phyloP scores from a whole-genome alignment of 805 yeast genomes.

The Kluyveromyces nonfermentans region DNA sequence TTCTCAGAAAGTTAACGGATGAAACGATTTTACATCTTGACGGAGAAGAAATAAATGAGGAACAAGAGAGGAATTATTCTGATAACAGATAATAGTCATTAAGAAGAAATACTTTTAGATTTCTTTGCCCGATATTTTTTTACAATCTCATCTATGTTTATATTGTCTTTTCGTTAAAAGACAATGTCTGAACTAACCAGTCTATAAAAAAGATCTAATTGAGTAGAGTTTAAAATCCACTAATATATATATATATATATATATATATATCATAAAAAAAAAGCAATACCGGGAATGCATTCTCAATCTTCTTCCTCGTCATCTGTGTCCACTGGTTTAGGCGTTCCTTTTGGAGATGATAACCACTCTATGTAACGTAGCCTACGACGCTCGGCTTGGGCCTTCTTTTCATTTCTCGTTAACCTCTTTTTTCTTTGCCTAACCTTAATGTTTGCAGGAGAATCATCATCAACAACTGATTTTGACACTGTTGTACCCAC shows the following conservation, averaged over 20 bases:
- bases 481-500: constrained; percentile 40
- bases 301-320: constrained; percentile 59
- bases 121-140: neutral
- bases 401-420: constrained; percentile 93
- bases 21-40: constrained; percentile 38
- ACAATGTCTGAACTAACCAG: too few relatives aligned
- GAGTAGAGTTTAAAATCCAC: too few relatives aligned
- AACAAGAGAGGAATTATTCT: constrained; percentile 40
- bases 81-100: constrained; percentile 11
- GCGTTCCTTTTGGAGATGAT: constrained; percentile 95
- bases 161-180: neutral
- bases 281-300: neutral
- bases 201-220: too few relatives aligned
- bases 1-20: constrained; percentile 37
- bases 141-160: neutral
- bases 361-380: constrained; percentile 91
- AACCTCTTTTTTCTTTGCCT: constrained; percentile 90
- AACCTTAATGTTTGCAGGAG: constrained; percentile 94
- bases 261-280: too few relatives aligned
- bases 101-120: neutral
- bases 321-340: constrained; percentile 87
- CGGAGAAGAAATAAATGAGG: constrained; percentile 49
- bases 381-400: constrained; percentile 88
- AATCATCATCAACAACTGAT: constrained; percentile 58
- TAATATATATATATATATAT: neutral